phyloP scores from a whole-genome alignment of 2,329 filamentous ascomycete genomes.

The Colletotrichum lini region DNA sequence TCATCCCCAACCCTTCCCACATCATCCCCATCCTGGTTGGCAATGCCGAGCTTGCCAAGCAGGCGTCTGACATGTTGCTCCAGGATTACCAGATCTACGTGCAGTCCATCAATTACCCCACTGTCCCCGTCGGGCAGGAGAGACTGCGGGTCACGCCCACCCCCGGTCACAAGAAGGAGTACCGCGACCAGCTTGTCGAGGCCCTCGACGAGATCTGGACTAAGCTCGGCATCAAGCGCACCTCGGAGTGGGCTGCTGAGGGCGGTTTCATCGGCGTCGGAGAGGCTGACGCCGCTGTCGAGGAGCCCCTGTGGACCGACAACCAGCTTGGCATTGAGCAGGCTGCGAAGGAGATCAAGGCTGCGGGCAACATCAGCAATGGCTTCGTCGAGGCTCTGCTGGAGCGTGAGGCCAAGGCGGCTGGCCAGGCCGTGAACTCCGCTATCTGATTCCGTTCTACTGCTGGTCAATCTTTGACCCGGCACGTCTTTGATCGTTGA shows the following conservation, averaged over 20 bases:
- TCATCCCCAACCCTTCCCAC: slow-evolving; percentile 97
- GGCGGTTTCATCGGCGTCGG: slow-evolving; percentile 97
- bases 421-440: slow-evolving; percentile 48
- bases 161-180: slow-evolving; percentile 88
- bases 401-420: slow-evolving; percentile 64
- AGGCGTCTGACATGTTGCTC: slow-evolving; percentile 91
- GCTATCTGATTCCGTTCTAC: slow-evolving; percentile 44
- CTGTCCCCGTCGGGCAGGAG: slow-evolving; percentile 97
- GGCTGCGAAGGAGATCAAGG: slow-evolving; percentile 73
- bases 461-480: slow-evolving; percentile 1
- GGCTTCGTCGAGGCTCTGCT: slow-evolving; percentile 72
- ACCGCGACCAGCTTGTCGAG: slow-evolving; percentile 86
- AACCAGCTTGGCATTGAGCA: slow-evolving; percentile 85
- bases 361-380: slow-evolving; percentile 54
- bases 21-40: slow-evolving; percentile 96
- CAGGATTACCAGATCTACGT: slow-evolving; percentile 95
- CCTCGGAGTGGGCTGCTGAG: slow-evolving; percentile 89
- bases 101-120: slow-evolving; percentile 99
- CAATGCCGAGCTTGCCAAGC: slow-evolving; percentile 92
- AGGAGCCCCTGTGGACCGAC: slow-evolving; percentile 90
- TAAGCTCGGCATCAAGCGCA: slow-evolving; percentile 90
- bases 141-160: slow-evolving; percentile 96
- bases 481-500: slow-evolving; percentile 26
- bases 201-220: slow-evolving; percentile 92
- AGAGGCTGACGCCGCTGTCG: slow-evolving; percentile 72